phyloP scores from a whole-genome alignment of 2,329 filamentous ascomycete genomes.

The Aspergillus flavus region DNA sequence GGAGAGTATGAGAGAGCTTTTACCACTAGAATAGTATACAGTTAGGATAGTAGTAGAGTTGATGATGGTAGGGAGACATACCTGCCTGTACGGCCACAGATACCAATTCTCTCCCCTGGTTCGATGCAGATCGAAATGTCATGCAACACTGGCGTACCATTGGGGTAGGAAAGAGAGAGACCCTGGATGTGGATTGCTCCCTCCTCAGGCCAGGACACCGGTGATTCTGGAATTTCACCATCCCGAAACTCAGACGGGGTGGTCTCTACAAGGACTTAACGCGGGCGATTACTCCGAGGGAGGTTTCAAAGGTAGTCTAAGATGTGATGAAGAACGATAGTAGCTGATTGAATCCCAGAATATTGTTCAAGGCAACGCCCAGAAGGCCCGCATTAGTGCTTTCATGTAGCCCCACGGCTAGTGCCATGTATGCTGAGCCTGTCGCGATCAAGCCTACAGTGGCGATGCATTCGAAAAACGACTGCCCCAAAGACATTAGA shows the following conservation, averaged over 20 bases:
- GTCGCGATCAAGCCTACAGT: constrained; percentile 27
- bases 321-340: constrained; percentile 39
- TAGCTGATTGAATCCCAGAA: constrained; percentile 32
- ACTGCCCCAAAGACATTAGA: not conserved
- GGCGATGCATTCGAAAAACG: not conserved
- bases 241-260: constrained; percentile 7
- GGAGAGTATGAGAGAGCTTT: constrained; percentile 18
- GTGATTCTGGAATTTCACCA: not conserved
- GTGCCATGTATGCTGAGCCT: constrained; percentile 40
- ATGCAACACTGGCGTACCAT: not conserved
- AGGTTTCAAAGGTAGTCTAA: constrained; percentile 58
- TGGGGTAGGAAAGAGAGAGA: not conserved
- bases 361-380: constrained; percentile 50
- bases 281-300: constrained; percentile 48
- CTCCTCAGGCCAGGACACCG: not conserved
- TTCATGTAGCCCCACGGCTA: constrained; percentile 41
- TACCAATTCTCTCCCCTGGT: constrained; percentile 1
- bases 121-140: not conserved
- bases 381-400: constrained; percentile 45
- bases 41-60: not conserved
- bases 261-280: constrained; percentile 13
- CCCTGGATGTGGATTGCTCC: constrained; percentile 2
- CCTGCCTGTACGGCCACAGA: constrained; percentile 7
- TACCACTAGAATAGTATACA: not conserved
- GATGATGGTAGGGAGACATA: not conserved